Percentiles rank a stretch among this genome's conserved stretches.
Conservation (phyloP, 306 rosid genomes). For the Abrus pulchellus region DNA sequence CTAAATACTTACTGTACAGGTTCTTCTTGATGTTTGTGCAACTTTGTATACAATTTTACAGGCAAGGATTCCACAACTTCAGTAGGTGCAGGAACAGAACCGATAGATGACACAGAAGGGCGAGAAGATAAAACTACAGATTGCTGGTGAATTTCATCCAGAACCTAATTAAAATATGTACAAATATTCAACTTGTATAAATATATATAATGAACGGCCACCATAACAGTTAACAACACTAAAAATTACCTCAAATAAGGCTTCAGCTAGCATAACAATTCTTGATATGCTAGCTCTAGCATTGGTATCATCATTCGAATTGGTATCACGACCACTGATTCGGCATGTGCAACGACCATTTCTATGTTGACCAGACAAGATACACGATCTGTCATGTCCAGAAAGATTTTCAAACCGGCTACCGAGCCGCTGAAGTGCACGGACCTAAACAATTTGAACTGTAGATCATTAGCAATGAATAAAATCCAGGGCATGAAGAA, state of each 20-base stretch:
- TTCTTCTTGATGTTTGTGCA: conserved; percentile 87
- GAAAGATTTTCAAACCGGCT: conserved; percentile 93
- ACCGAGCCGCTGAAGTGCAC: conserved; percentile 98
- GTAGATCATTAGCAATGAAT: conserved; percentile 32
- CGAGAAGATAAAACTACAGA: conserved; percentile 94
- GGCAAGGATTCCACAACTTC: conserved; percentile 98
- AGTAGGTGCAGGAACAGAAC: conserved; percentile 95
- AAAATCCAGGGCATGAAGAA: conserved; percentile 17
- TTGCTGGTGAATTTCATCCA: conserved; percentile 99
- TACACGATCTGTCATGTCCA: conserved; percentile 95
- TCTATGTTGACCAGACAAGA: conserved; percentile 93
- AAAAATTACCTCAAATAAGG: conserved; percentile 89
- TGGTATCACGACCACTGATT: conserved; percentile 59
- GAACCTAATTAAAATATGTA: conserved; percentile 91
- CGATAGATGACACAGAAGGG: conserved; percentile 93
- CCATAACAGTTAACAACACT: conserved; percentile 37
- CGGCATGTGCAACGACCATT: conserved; percentile 92
- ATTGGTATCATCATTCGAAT: conserved; percentile 71
- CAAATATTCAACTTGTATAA: conserved; percentile 67
- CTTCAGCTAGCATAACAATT: conserved; percentile 98
- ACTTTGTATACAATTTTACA: conserved; percentile 76
- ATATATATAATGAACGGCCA: conserved; percentile 42
- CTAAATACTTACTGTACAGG: conserved; percentile 83
- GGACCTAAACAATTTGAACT: conserved; percentile 72
- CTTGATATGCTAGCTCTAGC: conserved; percentile 99